Conservation (phyloP, 2,329 filamentous ascomycete genomes). For the Aspergillus brunneoviolaceus region DNA sequence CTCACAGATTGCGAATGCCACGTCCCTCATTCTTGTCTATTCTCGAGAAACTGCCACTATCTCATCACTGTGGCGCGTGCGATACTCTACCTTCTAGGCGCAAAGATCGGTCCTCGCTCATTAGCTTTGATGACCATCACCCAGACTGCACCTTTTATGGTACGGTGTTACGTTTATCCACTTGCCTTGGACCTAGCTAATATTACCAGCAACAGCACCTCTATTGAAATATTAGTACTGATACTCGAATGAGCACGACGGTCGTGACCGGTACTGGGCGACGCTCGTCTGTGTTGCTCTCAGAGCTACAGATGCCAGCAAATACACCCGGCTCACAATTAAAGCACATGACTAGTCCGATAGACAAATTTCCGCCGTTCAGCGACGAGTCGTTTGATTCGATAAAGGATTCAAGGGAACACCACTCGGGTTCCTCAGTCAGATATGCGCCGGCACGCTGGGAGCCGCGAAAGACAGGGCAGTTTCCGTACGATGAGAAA, state of each 20-base stretch:
- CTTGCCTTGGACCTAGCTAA: neutral
- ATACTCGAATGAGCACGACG: slow-evolving; percentile 40
- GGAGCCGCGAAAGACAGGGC: slow-evolving; percentile 59
- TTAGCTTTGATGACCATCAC: too few relatives aligned
- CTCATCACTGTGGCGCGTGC: neutral
- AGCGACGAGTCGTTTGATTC: slow-evolving; percentile 38
- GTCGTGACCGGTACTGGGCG: slow-evolving; percentile 41
- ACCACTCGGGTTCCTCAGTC: slow-evolving; percentile 26
- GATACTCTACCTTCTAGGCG: neutral
- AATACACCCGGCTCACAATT: slow-evolving; percentile 30
- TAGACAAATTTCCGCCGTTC: slow-evolving; percentile 47
- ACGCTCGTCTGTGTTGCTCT: slow-evolving; percentile 39
- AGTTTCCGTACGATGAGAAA: slow-evolving; percentile 45
- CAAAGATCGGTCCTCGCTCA: too few relatives aligned
- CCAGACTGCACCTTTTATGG: neutral
- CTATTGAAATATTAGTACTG: neutral
- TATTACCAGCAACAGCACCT: neutral
- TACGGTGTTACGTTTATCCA: neutral
- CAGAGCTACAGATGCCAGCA: slow-evolving; percentile 34
- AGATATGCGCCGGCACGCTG: slow-evolving; percentile 50
- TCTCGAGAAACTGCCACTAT: neutral
- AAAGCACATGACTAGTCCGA: slow-evolving; percentile 34
- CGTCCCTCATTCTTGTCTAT: neutral
- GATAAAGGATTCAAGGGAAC: slow-evolving; percentile 26
- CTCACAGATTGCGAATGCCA: neutral